phyloP scores from a whole-genome alignment of 345 rosid species.

The Cardamine resedifolia region DNA sequence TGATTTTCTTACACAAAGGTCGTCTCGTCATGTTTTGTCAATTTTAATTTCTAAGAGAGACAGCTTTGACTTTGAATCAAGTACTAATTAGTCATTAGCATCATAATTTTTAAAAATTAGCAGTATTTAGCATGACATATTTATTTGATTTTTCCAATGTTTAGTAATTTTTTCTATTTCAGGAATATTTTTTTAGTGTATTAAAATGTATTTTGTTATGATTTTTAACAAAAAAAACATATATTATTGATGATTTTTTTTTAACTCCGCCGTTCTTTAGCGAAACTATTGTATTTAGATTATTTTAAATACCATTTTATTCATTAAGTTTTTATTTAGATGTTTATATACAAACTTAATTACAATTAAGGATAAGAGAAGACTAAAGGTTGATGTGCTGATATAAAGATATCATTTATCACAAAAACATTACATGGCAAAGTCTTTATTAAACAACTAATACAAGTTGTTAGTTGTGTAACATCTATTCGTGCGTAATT shows the following conservation, averaged over 20 bases:
- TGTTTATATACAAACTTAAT: not conserved
- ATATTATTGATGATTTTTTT: no score
- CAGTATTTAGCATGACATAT: not conserved
- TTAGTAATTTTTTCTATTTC: not conserved
- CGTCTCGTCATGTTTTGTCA: not conserved
- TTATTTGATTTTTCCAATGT: not conserved
- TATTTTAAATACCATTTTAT: no score
- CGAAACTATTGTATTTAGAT: not conserved
- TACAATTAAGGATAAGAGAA: not conserved
- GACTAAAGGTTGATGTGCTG: not conserved
- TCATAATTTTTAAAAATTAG: not conserved
- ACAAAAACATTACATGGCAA: not conserved
- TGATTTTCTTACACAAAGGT: not conserved
- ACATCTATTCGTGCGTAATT: constrained; percentile 4
- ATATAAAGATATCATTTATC: not conserved
- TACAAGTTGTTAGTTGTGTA: constrained; percentile 17
- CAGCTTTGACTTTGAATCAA: not conserved
- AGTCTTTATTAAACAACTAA: not conserved
- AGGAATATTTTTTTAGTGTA: no score
- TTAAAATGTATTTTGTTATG: no score
- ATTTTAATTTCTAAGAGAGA: not conserved
- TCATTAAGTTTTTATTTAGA: no score
- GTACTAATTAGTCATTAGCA: not conserved
- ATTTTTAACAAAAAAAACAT: no score
- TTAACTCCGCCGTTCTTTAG: no score